Base-by-base conservation (phyloP, 2,329 filamentous ascomycete species). In the Penicillium verrucosum region DNA sequence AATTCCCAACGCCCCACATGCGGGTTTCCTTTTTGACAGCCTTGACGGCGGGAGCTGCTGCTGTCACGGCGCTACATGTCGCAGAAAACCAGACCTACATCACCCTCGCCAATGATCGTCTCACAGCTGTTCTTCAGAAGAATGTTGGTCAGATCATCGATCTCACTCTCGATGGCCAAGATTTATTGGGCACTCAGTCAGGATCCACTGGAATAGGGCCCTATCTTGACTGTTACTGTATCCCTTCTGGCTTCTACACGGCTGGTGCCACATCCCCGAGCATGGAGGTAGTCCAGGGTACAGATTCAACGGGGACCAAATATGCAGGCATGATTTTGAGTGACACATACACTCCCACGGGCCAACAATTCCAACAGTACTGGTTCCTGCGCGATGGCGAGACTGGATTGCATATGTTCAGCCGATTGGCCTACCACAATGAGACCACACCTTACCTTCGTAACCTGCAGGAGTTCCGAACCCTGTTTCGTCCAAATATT, bases 151-250 rank as follows among this genome's bases (percentile, higher is more conserved):
- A 72, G 12, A 74, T 81, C 21, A 69, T 75, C 10, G 68, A 71
- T 18, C 67, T 82, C 3, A 71, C 68, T 11, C 75, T 82, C 0
- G 79, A 81, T 62, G 73, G 72, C 0, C 78, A 81, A 57, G 79
- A 86, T 59, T 75, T 86, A 1, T 77, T 86, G 1, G 82, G 83
- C 12, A 58, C 60, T 4, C 59, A 63, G 34, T 65, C 71, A n/a
- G 78, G 77, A 18, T 73, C 73, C 18, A 76, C 70, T 5, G 83
- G 83, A 2, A 75, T 80, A 27, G 81, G 82, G 0, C 81, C 83
- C 1, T 85, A 86, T 64, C 78, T 87, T 6, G 84, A 87, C 68
- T 87, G 85, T 67, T 85, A 86, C 69, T 87, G 84, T 65, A 82
- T 77, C 0, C 82, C 83, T 1, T 77, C 75, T 0, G 85, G 85